Conservation (phyloP, 129 eudicot species). For the Helianthus tuberosus region DNA sequence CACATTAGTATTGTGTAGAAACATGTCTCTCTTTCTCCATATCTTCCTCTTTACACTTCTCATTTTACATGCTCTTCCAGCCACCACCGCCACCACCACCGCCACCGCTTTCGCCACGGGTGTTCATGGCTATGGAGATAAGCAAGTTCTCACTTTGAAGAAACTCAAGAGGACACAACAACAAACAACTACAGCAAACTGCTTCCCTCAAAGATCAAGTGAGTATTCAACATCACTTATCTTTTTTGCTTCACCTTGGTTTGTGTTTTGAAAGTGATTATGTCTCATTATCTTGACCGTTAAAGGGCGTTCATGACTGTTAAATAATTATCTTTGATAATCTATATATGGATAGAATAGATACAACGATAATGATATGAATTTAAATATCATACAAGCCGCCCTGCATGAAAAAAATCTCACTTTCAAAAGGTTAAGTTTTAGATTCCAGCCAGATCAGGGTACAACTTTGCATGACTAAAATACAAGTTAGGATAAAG, state of each 20-base stretch:
- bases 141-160: slow-evolving; percentile 51
- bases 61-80: slow-evolving; percentile 22
- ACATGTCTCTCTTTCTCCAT: slow-evolving; percentile 27
- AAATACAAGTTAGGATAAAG: slow-evolving; percentile 6
- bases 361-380: too few species aligned
- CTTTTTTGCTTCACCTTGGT: neutral
- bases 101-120: slow-evolving; percentile 13
- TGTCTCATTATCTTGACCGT: neutral
- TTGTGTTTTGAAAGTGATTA: slow-evolving; percentile 12
- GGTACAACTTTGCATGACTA: slow-evolving; percentile 1
- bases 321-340: neutral
- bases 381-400: neutral
- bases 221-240: slow-evolving; percentile 31
- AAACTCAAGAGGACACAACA: slow-evolving; percentile 41
- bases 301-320: neutral
- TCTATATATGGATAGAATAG: neutral
- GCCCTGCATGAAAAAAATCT: neutral
- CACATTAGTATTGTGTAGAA: slow-evolving; percentile 6
- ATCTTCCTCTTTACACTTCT: slow-evolving; percentile 30
- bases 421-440: slow-evolving; percentile 8
- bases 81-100: slow-evolving; percentile 2
- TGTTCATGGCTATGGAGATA: slow-evolving; percentile 27
- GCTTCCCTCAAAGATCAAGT: slow-evolving; percentile 72
- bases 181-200: slow-evolving; percentile 23
- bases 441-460: slow-evolving; percentile 14